Percentiles rank a stretch among this genome's conserved stretches.
Conservation (phyloP, 2,329 filamentous ascomycete genomes). For the Trichoderma sp. region DNA sequence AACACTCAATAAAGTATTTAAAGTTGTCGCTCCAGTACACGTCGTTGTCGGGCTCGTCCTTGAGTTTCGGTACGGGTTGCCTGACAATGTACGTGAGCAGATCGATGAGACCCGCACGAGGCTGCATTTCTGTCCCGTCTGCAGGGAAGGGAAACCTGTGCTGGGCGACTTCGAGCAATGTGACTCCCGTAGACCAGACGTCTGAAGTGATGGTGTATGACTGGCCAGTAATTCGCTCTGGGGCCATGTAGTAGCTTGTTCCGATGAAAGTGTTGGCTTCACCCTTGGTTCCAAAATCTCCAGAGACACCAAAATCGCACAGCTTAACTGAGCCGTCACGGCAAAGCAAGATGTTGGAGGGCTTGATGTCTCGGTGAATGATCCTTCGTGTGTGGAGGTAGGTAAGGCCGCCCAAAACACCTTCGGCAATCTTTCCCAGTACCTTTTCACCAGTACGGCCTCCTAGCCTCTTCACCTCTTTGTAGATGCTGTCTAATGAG, state of each 20-base stretch:
- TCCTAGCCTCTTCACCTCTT: conserved; percentile 92
- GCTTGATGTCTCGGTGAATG: conserved; percentile 98
- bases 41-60: conserved; percentile 86
- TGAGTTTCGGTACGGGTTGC: conserved; percentile 91
- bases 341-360: conserved; percentile 93
- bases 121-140: conserved; percentile 94
- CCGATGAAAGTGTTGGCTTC: conserved; percentile 99
- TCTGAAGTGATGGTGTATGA: conserved; percentile 98
- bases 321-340: conserved; percentile 93
- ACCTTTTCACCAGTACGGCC: conserved; percentile 97
- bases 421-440: conserved; percentile 93
- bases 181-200: conserved; percentile 97
- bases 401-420: conserved; percentile 87
- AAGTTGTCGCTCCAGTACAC: conserved; percentile 97
- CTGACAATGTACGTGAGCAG: conserved; percentile 96
- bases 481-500: conserved; percentile 94
- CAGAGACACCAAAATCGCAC: conserved; percentile 96
- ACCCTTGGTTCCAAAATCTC: conserved; percentile 97
- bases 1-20: conserved; percentile 99
- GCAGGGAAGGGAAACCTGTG: conserved; percentile 98
- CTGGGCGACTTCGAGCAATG: conserved; percentile 97
- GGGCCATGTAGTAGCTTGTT: conserved; percentile 99
- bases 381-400: conserved; percentile 96
- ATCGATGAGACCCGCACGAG: conserved; percentile 88
- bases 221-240: conserved; percentile 95